Base-by-base conservation (phyloP, 2,329 filamentous ascomycete genomes). In the Cordyceps sp. region DNA sequence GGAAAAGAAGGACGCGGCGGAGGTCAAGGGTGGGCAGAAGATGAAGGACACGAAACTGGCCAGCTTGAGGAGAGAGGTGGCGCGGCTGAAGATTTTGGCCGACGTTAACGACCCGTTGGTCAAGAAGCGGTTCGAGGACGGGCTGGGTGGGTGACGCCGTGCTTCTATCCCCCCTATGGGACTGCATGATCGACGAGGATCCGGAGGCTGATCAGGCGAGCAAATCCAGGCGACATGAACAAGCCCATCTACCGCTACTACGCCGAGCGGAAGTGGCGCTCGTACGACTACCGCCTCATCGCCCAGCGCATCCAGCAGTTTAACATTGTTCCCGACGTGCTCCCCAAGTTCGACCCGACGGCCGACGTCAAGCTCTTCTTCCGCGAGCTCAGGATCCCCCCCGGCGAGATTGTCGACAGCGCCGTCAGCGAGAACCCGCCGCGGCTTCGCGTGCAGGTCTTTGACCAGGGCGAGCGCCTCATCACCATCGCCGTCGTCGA, bases 51-150 rank as follows among this genome's bases (percentile, higher is more conserved):
- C 62, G 36, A 69, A 70, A 41, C 47, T 96, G 37, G 59, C 61
- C 29, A 79, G 75, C 42, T 71, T 94, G 73, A 64, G 71, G 47
- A 61, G 69, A 42, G 62, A 83, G 45, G 50, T 94, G 34, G 78
- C 93, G 50, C 55, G 75, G 33, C 62, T 93, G 50, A 92, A 94
- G 69, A 78, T 98, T 25, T 59, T 80, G 39, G 86, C 85, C 17
- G 90, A 98, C 49, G 85, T 93, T 55, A 96, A 96, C 53, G 90
- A 96, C 49, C 90, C 90, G 1, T 45, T 84, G 24, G 83, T 96
- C 38, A 94, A 94, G 71, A 82, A 84, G 58, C 77, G 72, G 42
- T 96, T 93, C 43, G 90, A 98, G 52, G 86, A 96, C 55, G 85
- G 86, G 17, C 57, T 78, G 45, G 85, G 88, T 93, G 62, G 45